Evolutionary conservation across 192 early-diverging fungal genomes (phyloP).

Genomic region (Gryganskiella cystojenkinii): DNA sequence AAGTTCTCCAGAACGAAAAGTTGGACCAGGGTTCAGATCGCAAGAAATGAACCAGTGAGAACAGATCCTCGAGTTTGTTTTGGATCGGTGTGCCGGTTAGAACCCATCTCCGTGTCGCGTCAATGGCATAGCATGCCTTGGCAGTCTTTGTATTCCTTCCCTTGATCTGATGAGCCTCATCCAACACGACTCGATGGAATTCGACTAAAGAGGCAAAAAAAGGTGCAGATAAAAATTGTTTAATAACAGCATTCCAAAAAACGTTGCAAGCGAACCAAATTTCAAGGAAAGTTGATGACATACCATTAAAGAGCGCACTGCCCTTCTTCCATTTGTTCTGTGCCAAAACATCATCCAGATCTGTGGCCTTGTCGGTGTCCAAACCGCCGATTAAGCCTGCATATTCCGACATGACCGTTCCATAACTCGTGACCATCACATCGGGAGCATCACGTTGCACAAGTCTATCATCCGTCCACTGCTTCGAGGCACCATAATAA

Average conservation of each 20-base stretch:
- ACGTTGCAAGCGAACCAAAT: not conserved
- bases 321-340: constrained; percentile 27
- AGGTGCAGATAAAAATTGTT: not conserved
- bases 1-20: constrained; percentile 79
- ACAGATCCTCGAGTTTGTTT: constrained; percentile 89
- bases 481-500: constrained; percentile 56
- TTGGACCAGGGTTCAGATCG: constrained; percentile 75
- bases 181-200: constrained; percentile 91
- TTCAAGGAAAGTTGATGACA: not conserved
- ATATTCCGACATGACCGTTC: constrained; percentile 58
- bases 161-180: constrained; percentile 96
- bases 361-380: not conserved
- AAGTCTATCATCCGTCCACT: constrained; percentile 24
- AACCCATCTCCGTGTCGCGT: constrained; percentile 83
- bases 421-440: constrained; percentile 65
- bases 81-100: constrained; percentile 94
- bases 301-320: constrained; percentile 48
- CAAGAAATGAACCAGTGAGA: constrained; percentile 86
- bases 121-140: constrained; percentile 76
- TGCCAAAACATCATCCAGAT: constrained; percentile 23
- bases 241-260: not conserved
- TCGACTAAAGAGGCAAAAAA: constrained; percentile 65
- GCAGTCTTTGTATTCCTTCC: constrained; percentile 78
- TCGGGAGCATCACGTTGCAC: constrained; percentile 35
- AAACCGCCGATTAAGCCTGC: not conserved